Evolutionary conservation across 2,329 filamentous ascomycete genomes (phyloP).

Genomic region (Clarireedia hainanense): DNA sequence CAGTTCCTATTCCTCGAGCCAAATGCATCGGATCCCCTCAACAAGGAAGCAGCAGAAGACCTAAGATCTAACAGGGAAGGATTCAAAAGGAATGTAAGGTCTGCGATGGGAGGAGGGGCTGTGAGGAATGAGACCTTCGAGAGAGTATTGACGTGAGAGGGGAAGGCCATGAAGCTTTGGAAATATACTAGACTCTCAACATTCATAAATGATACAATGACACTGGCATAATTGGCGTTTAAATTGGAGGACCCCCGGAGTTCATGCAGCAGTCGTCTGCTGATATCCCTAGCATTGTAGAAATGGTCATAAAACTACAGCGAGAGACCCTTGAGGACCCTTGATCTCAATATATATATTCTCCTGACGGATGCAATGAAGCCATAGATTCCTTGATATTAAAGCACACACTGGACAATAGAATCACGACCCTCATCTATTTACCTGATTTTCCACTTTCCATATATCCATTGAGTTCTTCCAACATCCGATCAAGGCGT

Average conservation of each 20-base stretch:
- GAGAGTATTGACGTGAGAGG: slow-evolving; percentile 53
- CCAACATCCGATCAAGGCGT: no score
- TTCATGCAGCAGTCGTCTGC: not conserved
- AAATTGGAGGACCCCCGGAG: not conserved
- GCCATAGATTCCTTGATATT: no score
- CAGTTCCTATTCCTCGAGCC: slow-evolving; percentile 97
- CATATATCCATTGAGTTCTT: no score
- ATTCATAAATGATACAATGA: slow-evolving; percentile 14
- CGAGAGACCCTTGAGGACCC: no score
- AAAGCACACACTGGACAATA: no score
- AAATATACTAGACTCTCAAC: slow-evolving; percentile 18
- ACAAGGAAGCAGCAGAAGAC: slow-evolving; percentile 96
- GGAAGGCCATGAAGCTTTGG: not conserved
- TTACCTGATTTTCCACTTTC: no score
- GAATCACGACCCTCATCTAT: no score
- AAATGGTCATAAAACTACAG: no score
- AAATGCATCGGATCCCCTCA: slow-evolving; percentile 93
- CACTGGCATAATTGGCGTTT: slow-evolving; percentile 26
- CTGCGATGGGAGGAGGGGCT: slow-evolving; percentile 71
- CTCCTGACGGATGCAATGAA: no score
- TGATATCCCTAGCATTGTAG: not conserved
- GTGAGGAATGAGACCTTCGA: slow-evolving; percentile 72
- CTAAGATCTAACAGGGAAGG: slow-evolving; percentile 75
- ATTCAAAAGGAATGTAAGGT: slow-evolving; percentile 86
- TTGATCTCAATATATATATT: no score